Conservation (phyloP, 2,329 filamentous ascomycete species). For the Penicillium sp. region DNA sequence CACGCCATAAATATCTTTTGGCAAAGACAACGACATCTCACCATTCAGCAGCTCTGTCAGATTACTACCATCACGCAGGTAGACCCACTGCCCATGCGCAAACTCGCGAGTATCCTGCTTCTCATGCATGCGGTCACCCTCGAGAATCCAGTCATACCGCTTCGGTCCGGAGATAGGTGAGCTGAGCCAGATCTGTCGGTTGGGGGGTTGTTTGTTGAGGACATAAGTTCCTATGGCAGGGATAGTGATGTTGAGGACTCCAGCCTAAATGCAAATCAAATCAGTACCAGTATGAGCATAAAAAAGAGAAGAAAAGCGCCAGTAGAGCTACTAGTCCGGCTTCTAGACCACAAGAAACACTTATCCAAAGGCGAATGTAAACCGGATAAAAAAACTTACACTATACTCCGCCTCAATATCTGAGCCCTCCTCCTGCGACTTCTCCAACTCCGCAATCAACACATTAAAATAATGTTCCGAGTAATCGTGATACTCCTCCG, state of each 20-base stretch:
- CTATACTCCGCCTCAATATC: conserved; percentile 87
- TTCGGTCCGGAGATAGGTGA: conserved; percentile 90
- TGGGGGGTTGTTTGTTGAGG: conserved; percentile 97
- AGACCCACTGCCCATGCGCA: conserved; percentile 74
- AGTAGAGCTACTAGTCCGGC: background rate
- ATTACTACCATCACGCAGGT: conserved; percentile 76
- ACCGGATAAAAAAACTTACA: conserved; percentile 53
- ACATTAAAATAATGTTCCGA: conserved; percentile 72
- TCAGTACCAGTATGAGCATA: background rate
- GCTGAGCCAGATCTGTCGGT: conserved; percentile 96
- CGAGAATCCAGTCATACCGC: conserved; percentile 84
- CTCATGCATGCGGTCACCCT: conserved; percentile 68
- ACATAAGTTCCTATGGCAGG: conserved; percentile 77
- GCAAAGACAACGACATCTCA: conserved; percentile 71
- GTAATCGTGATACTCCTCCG: conserved; percentile 71
- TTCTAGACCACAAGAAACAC: background rate
- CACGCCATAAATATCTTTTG: conserved; percentile 38
- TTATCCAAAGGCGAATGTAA: background rate
- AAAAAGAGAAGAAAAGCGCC: background rate
- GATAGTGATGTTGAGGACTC: conserved; percentile 76
- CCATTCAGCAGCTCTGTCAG: conserved; percentile 70
- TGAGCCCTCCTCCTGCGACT: conserved; percentile 66
- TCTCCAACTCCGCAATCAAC: conserved; percentile 64
- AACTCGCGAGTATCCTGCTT: conserved; percentile 67
- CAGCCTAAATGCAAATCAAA: conserved; percentile 59